Evolutionary conservation across 1,284 basidiomycete species (phyloP).

Genomic region (Puccinia horiana): DNA sequence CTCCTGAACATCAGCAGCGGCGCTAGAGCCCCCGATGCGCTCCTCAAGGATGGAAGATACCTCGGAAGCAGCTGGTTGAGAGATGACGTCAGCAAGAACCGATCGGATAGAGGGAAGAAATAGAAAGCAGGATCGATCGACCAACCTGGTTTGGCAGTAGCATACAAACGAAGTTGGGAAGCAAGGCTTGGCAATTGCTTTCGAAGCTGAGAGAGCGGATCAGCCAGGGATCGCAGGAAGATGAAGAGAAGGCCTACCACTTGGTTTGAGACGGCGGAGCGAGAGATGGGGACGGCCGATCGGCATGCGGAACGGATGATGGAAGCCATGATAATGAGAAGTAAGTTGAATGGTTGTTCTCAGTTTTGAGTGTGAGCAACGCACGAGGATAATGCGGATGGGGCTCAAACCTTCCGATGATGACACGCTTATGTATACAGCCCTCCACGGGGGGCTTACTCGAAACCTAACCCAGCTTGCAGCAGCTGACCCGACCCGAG

Average conservation of each 20-base stretch:
- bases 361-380: too few species aligned
- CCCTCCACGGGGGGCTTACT: background rate
- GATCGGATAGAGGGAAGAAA: background rate
- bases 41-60: conserved; percentile 98
- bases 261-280: conserved; percentile 31
- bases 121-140: background rate
- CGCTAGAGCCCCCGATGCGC: conserved; percentile 87
- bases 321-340: conserved; percentile 39
- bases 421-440: background rate
- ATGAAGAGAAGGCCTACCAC: conserved; percentile 3
- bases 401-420: background rate
- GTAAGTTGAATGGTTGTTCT: background rate
- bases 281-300: conserved; percentile 45
- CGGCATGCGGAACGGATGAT: conserved; percentile 36
- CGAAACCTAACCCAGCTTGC: background rate
- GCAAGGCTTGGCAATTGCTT: conserved; percentile 38
- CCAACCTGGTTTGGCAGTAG: conserved; percentile 47
- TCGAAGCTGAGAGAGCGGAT: conserved; percentile 17
- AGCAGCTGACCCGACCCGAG: background rate
- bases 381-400: background rate
- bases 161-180: conserved; percentile 36
- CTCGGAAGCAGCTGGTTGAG: conserved; percentile 83
- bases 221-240: background rate
- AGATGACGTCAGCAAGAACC: background rate
- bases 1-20: conserved; percentile 94